A percentile compares a stretch with the other conserved stretches of the same genome.
These are phyloP conservation scores for Agastache rugosa DNA, from an alignment of 257 asterid species.

Conservation along the genomic window DNA sequence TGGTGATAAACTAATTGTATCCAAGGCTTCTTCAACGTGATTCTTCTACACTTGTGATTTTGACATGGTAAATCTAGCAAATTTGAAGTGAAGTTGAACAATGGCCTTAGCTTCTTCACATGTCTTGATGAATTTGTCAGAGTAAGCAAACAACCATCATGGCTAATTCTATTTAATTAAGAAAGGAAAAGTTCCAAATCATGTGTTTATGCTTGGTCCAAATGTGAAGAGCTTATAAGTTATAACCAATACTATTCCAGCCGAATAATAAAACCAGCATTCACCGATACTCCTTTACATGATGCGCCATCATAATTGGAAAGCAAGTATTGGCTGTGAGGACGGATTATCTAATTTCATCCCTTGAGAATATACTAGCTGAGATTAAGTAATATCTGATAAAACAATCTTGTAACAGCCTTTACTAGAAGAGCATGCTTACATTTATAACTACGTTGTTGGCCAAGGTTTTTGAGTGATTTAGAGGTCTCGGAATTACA, in stretches of 20 bases:
- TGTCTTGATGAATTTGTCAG: background rate
- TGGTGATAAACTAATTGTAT: background rate
- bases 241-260: background rate
- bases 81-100: background rate
- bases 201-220: background rate
- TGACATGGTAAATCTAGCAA: background rate
- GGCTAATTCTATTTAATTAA: background rate
- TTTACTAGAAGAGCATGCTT: too few species aligned
- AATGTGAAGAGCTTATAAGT: background rate
- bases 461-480: background rate
- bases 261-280: background rate
- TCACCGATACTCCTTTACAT: background rate
- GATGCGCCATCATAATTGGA: background rate
- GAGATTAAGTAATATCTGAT: background rate
- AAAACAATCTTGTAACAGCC: constrained; percentile 13
- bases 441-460: too few species aligned
- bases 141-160: background rate
- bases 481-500: background rate
- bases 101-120: background rate
- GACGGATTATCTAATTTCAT: background rate
- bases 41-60: background rate
- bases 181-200: constrained; percentile 1
- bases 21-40: background rate
- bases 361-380: background rate
- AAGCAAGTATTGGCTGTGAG: background rate